phyloP scores from a whole-genome alignment of 495 filamentous ascomycete species.

The Aspergillus funiculosus region DNA sequence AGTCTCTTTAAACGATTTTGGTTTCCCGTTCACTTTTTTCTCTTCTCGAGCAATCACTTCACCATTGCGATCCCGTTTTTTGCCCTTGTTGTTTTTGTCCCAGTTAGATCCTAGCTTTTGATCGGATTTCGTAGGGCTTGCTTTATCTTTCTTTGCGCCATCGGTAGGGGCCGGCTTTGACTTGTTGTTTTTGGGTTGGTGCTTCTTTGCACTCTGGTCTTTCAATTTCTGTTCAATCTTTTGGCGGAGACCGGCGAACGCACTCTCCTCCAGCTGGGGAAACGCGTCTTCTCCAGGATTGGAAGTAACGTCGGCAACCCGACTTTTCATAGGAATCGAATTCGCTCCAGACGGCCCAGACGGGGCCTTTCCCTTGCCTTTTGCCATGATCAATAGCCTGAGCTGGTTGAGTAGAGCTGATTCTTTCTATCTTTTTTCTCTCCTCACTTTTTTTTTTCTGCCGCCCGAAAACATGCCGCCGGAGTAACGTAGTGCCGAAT shows the following conservation, averaged over 20 bases:
- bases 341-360: slow-evolving; percentile 36
- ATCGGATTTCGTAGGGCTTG: slow-evolving; percentile 23
- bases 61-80: slow-evolving; percentile 48
- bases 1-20: slow-evolving; percentile 22
- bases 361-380: slow-evolving; percentile 39
- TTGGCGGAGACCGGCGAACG: slow-evolving; percentile 56
- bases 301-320: slow-evolving; percentile 17
- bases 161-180: slow-evolving; percentile 20
- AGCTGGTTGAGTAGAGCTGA: slow-evolving; percentile 16
- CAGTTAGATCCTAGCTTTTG: slow-evolving; percentile 28
- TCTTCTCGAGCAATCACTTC: slow-evolving; percentile 41
- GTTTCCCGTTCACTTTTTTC: slow-evolving; percentile 24
- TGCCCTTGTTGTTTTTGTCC: slow-evolving; percentile 39
- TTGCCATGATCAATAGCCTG: slow-evolving; percentile 27
- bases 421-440: slow-evolving; percentile 20
- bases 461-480: slow-evolving; percentile 27
- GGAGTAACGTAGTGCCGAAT: slow-evolving; percentile 24
- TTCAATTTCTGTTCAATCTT: slow-evolving; percentile 56
- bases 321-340: slow-evolving; percentile 16
- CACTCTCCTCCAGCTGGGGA: slow-evolving; percentile 52
- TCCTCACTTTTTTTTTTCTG: slow-evolving; percentile 30
- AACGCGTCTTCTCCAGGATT: slow-evolving; percentile 25
- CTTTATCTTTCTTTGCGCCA: slow-evolving; percentile 26
- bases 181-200: slow-evolving; percentile 41
- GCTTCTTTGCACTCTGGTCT: slow-evolving; percentile 39